Conservation (phyloP, 768 basidiomycete genomes). For the Auricularia sp. region DNA sequence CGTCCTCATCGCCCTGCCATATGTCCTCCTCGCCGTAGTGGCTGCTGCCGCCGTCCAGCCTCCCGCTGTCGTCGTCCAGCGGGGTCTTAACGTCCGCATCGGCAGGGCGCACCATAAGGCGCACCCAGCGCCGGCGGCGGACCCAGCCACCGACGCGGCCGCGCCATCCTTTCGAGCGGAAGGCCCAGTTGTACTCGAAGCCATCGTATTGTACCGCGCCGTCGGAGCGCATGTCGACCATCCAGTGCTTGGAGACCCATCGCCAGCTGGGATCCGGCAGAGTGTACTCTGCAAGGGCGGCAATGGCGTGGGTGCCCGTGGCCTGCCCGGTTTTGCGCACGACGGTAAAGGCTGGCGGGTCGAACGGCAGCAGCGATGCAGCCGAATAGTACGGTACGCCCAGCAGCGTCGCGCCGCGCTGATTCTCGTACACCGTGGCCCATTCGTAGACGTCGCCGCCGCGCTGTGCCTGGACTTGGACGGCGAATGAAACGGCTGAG, state of each 20-base stretch:
- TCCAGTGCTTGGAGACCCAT: constrained; percentile 75
- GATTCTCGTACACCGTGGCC: constrained; percentile 76
- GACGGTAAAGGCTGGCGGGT: constrained; percentile 66
- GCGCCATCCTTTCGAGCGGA: constrained; percentile 58
- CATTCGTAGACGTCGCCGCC: constrained; percentile 55
- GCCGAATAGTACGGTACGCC: constrained; percentile 65
- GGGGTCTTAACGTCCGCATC: constrained; percentile 9
- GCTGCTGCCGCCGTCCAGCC: neutral
- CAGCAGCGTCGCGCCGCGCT: constrained; percentile 66
- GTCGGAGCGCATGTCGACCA: constrained; percentile 81
- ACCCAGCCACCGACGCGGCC: constrained; percentile 64
- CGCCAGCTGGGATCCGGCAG: constrained; percentile 74
- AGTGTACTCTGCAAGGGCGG: constrained; percentile 53
- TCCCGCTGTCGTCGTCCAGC: constrained; percentile 2
- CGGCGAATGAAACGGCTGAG: neutral
- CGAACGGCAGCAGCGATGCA: constrained; percentile 56
- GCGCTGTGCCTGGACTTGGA: neutral
- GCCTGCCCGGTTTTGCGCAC: constrained; percentile 24
- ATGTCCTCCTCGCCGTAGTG: constrained; percentile 13
- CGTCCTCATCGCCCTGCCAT: constrained; percentile 48
- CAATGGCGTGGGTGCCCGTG: constrained; percentile 26
- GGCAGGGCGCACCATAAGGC: constrained; percentile 71
- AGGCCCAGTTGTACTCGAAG: constrained; percentile 79
- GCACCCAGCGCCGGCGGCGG: constrained; percentile 69
- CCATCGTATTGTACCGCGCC: constrained; percentile 75